Evolutionary conservation across 148 eudicot species (phyloP), one percentile per base, ranked within the genome.

Genomic region (Rheum nobile): DNA sequence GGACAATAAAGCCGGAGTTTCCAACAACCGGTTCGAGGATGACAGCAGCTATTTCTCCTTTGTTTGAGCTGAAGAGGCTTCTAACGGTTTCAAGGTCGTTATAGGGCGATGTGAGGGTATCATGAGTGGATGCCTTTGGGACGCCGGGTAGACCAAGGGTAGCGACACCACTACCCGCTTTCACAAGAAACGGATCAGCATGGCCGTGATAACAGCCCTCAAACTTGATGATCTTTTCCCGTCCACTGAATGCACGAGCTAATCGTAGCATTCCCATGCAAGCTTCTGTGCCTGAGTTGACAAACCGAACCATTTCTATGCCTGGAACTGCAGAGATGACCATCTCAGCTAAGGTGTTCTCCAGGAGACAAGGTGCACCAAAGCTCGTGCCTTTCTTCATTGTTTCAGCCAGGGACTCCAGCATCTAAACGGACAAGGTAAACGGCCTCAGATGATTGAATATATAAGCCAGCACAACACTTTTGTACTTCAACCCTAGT

Each of bases 131-230:
- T 50, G 83, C 85, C 75, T 84, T 92, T 6, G 97, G 97, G 35
- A 96, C 99, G 38, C 97, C 99, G 0, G 97, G 99, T 76, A 95
- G 91, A 5, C 99, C 97, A 6, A 95, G 85, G 37, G 96, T 95
- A 35, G 96, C 99, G 8, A 95, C 99, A 21, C 97, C 99, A 75
- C 96, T 92, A 12, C 96, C 97, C 5, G 95, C 99, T 75, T 92
- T 96, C 19, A 96, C 99, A 35, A 92, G 89, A 76, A 90, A 96
- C 19, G 97, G 89, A 77, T 96, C 99, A 16, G 99, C 97, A 48
- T 96, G 99, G 71, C 97, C 96, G 43, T 96, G 99, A 84, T 95
- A 96, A 82, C 99, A 96, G 42, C 99, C 99, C 85, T 96, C 99
- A 8, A 96, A 96, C 74, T 96, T 96, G 76, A 96, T 84, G 44